Evolutionary conservation across 2,329 filamentous ascomycete species (phyloP), one percentile per base, ranked within the genome.

Genomic region (Sporothrix curviconia): DNA sequence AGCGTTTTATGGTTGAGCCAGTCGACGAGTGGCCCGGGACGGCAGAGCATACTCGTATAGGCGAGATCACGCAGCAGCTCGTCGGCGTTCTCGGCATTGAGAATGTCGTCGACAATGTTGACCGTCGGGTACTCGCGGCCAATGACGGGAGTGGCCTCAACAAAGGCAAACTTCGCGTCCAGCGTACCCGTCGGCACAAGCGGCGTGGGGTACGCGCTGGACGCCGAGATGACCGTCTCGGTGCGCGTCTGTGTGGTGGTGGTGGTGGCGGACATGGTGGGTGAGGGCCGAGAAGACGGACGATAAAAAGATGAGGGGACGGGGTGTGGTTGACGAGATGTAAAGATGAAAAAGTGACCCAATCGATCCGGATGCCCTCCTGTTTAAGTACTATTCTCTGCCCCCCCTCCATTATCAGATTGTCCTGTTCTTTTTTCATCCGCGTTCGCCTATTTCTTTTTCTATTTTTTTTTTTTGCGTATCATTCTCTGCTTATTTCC

Each of bases 41-140:
- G n/a, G n/a, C n/a, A n/a, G n/a, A n/a, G 14, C 46, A 2, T 25
- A 51, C 47, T 51, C 0, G 79, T 83, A 54, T 85, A 80, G 17
- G 80, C 83, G 1, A 86, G 71, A 62, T 86, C 83, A 1, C 78
- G 76, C 17, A 86, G 68, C 2, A 83, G 67, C 25, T 79, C 76
- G 42, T 86, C 81, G 0, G 77, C 68, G 58, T 84, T 78, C 0
- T 24, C 37, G 75, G 69, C 2, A 78, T 77, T 15, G 79, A 72
- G 15, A 85, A 71, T 49, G 77, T 74, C 37, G 84, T 77, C 1
- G 75, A 74, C 1, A 84, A 71, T 51, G 54, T 82, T 76, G 34
- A 77, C 69, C 9, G 34, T 19, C 8, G 49, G 49, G 7, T 71
- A 83, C 64, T 84, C 81, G n/a, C 76, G 75, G 1, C 80, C 81